Conservation (phyloP, 345 rosid genomes). For the Citropsis articulata region DNA sequence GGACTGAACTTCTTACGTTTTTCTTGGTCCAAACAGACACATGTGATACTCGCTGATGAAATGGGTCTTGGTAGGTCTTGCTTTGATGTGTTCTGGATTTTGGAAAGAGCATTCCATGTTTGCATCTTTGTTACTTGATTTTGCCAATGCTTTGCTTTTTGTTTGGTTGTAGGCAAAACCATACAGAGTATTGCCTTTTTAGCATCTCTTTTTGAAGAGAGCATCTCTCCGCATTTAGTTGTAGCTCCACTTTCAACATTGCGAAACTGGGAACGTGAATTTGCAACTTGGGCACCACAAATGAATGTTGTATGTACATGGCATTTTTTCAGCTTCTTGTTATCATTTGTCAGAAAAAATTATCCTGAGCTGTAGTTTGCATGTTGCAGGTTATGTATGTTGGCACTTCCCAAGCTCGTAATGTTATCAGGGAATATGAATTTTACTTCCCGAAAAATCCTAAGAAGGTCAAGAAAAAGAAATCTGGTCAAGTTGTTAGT, state of each 20-base stretch:
- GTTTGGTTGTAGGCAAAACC: constrained; percentile 73
- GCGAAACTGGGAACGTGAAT: constrained; percentile 98
- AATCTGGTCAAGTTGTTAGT: constrained; percentile 70
- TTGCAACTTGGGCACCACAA: constrained; percentile 98
- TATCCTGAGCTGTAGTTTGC: constrained; percentile 14
- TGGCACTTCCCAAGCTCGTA: constrained; percentile 84
- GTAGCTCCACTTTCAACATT: constrained; percentile 98
- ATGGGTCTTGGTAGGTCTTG: constrained; percentile 87
- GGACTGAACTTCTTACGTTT: constrained; percentile 94
- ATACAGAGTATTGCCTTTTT: constrained; percentile 98
- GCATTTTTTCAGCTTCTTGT: constrained; percentile 2
- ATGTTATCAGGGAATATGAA: constrained; percentile 88
- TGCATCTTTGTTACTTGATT: constrained; percentile 7
- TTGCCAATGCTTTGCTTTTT: constrained; percentile 13
- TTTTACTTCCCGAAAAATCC: constrained; percentile 75
- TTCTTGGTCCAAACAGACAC: constrained; percentile 96
- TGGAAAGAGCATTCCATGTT: not conserved
- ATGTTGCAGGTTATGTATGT: constrained; percentile 84
- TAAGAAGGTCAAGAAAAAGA: constrained; percentile 81
- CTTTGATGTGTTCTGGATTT: constrained; percentile 10
- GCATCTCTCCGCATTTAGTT: constrained; percentile 73
- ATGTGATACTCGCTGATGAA: constrained; percentile 99
- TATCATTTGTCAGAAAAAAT: not conserved
- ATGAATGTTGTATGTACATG: constrained; percentile 87
- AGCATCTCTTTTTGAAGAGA: constrained; percentile 84